phyloP scores from a whole-genome alignment of 805 yeast genomes.

The Ogataea zsoltii region DNA sequence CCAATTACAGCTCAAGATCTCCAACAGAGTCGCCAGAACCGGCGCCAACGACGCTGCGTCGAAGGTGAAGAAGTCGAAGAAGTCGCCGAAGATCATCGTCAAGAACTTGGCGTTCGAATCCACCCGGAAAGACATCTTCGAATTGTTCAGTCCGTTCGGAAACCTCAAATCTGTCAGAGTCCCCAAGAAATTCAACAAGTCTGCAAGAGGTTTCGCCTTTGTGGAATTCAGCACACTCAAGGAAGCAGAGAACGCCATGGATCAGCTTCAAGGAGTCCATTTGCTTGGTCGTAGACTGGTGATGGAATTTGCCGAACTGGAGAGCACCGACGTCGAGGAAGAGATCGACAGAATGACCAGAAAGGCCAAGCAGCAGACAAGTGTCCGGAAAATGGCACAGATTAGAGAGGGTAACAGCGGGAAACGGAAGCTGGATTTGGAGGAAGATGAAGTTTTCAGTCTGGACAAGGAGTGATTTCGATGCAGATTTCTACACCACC shows the following conservation, averaged over 20 bases:
- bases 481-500: too few relatives aligned
- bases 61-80: slow-evolving; percentile 38
- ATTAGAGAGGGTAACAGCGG: slow-evolving; percentile 63
- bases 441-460: slow-evolving; percentile 46
- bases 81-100: slow-evolving; percentile 80
- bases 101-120: slow-evolving; percentile 98
- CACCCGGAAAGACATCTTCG: slow-evolving; percentile 87
- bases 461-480: slow-evolving; percentile 15
- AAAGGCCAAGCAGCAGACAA: slow-evolving; percentile 80
- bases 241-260: slow-evolving; percentile 95
- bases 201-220: slow-evolving; percentile 97
- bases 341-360: slow-evolving; percentile 89
- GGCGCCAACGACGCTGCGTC: slow-evolving; percentile 31
- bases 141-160: slow-evolving; percentile 92
- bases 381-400: slow-evolving; percentile 72
- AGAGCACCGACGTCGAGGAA: slow-evolving; percentile 79
- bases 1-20: slow-evolving; percentile 81
- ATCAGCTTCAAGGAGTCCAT: slow-evolving; percentile 92
- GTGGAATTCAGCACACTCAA: slow-evolving; percentile 85
- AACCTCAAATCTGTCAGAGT: slow-evolving; percentile 92
- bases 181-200: slow-evolving; percentile 92
- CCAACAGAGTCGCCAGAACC: slow-evolving; percentile 66
- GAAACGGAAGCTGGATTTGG: slow-evolving; percentile 67
- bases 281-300: slow-evolving; percentile 92
- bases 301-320: slow-evolving; percentile 87